These are phyloP conservation scores for Heterobasidion occidentale DNA, from an alignment of 1,284 basidiomycete species.

Conservation along the genomic window DNA sequence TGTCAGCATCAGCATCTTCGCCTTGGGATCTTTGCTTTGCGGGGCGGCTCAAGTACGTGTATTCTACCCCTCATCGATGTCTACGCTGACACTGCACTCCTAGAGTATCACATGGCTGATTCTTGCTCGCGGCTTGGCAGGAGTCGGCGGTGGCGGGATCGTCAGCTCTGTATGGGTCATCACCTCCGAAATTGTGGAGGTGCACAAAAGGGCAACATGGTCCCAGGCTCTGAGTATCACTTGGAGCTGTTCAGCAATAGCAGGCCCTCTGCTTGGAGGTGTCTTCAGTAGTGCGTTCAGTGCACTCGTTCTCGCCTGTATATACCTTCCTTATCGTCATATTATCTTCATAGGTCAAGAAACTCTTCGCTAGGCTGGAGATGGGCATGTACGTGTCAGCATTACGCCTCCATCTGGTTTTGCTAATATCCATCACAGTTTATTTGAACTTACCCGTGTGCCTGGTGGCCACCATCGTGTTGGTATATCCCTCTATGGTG, in stretches of 20 bases:
- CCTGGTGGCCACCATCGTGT: slow-evolving; percentile 45
- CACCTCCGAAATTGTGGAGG: slow-evolving; percentile 70
- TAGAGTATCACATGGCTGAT: slow-evolving; percentile 59
- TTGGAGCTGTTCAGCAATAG: slow-evolving; percentile 76
- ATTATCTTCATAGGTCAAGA: slow-evolving; percentile 12
- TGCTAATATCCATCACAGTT: slow-evolving; percentile 32
- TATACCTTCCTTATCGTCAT: neutral
- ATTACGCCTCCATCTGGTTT: neutral
- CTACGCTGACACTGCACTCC: slow-evolving; percentile 5
- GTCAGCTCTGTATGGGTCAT: slow-evolving; percentile 78
- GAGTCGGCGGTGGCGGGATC: slow-evolving; percentile 74
- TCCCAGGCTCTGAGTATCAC: slow-evolving; percentile 74
- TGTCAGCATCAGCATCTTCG: slow-evolving; percentile 61
- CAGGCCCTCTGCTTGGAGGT: slow-evolving; percentile 72
- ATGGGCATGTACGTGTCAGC: slow-evolving; percentile 63
- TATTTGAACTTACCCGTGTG: slow-evolving; percentile 77
- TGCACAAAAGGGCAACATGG: slow-evolving; percentile 65
- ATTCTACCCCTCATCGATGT: slow-evolving; percentile 1
- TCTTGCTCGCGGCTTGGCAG: slow-evolving; percentile 49
- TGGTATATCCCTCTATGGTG: slow-evolving; percentile 50
- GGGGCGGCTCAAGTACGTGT: slow-evolving; percentile 54
- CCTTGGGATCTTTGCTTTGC: slow-evolving; percentile 64
- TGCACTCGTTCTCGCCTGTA: neutral
- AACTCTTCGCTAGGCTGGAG: slow-evolving; percentile 48
- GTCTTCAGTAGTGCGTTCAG: slow-evolving; percentile 59